Percentiles rank a stretch among this genome's conserved stretches.
These are phyloP conservation scores for Leishmania mexicana DNA, from an alignment of 208 protist genomes.

Conservation along the genomic window DNA sequence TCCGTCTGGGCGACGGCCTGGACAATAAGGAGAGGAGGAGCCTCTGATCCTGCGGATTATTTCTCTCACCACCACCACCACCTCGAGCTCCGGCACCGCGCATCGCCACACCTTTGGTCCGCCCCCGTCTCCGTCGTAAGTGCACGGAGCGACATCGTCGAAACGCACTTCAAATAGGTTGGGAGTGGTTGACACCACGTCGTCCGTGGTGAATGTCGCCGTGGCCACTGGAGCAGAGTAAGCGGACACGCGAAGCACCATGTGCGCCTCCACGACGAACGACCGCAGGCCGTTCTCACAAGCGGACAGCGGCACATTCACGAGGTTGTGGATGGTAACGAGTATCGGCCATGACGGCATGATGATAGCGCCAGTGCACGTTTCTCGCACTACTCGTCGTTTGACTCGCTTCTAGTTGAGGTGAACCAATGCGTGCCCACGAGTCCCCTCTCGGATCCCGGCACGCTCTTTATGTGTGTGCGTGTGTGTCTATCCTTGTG, in stretches of 20 bases:
- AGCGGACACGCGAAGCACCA: constrained; percentile 36
- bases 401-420: neutral
- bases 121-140: constrained; percentile 10
- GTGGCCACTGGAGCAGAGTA: constrained; percentile 37
- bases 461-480: neutral
- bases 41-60: neutral
- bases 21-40: constrained; percentile 13
- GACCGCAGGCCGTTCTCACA: constrained; percentile 39
- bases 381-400: neutral
- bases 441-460: neutral
- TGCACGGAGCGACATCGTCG: constrained; percentile 36
- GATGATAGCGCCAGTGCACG: constrained; percentile 4
- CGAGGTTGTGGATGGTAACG: constrained; percentile 77
- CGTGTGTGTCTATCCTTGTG: neutral
- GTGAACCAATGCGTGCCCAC: neutral
- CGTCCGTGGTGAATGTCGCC: constrained; percentile 42
- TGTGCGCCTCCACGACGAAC: constrained; percentile 61
- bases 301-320: constrained; percentile 63
- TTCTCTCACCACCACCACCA: constrained; percentile 66
- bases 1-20: constrained; percentile 4
- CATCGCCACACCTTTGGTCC: constrained; percentile 56
- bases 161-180: constrained; percentile 65
- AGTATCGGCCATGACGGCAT: constrained; percentile 55
- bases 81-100: constrained; percentile 34
- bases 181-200: constrained; percentile 43